Evolutionary conservation across 106 monocot species (phyloP), one percentile per base, ranked within the genome.

Genomic region (Allium fistulosum): DNA sequence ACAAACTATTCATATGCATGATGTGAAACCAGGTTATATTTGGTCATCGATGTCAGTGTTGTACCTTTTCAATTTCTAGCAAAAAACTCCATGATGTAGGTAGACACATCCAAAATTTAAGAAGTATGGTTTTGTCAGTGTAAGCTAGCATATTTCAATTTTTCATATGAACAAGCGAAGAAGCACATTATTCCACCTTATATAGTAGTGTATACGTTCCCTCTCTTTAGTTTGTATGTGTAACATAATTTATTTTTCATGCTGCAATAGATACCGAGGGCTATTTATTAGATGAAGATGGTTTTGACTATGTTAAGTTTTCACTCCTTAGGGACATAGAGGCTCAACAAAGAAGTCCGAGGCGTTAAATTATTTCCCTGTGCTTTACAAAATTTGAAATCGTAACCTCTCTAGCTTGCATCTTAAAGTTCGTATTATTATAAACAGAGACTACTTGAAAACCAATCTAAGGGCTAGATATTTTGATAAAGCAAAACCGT

Each of bases 251-350:
- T 11, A 52, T 78, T 26, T 53, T 17, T 68, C 65, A 67, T 63
- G 18, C 47, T 71, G 55, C 69, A 67, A 47, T 77, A 99, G 99
- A 99, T 93, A 87, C 99, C 52, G 85, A 82, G 80, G 99, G 99
- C 4, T 99, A 90, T 78, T 65, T 99, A 68, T 61, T 93, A 46
- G 99, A 99, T 72, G 93, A 90, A 81, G 99, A 93, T 74, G 99
- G 99, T 59, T 87, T 99, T 80, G 93, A 93, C 81, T 92, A 80
- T 78, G 84, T 85, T 62, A 99, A 99, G 80, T 71, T 87, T 68
- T 77, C 99, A 11, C 75, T 90, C 58, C 76, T 99, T 69, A 82
- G 99, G 70, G 93, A 99, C 72, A 90, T 99, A 46, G 92, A 90
- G 77, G 79, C 72, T 74, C 99, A 99, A 69, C 99, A 99, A 72